A percentile compares a stretch with the other conserved stretches of the same genome.
Conservation (phyloP, 768 basidiomycete genomes). For the Pleurotus tuber-regium region DNA sequence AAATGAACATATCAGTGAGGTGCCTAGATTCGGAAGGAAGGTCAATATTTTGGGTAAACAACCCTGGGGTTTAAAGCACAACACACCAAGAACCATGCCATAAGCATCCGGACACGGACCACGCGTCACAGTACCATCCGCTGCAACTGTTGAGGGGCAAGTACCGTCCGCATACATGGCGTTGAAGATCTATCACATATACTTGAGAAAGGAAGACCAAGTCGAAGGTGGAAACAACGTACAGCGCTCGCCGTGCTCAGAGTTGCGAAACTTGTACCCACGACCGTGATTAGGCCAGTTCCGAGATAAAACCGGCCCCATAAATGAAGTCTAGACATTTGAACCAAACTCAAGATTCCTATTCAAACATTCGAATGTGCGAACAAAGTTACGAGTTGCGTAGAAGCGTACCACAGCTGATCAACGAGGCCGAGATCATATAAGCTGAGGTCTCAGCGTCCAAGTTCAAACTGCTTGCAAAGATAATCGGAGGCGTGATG, state of each 20-base stretch:
- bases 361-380: not conserved
- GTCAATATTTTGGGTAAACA: not conserved
- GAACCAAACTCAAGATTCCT: slow-evolving; percentile 76
- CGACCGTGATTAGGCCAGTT: slow-evolving; percentile 79
- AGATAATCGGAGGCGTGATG: slow-evolving; percentile 83
- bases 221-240: slow-evolving; percentile 17
- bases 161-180: slow-evolving; percentile 79
- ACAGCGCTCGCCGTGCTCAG: slow-evolving; percentile 72
- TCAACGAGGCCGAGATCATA: slow-evolving; percentile 79
- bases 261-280: slow-evolving; percentile 80
- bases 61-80: not conserved
- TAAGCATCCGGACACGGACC: slow-evolving; percentile 77
- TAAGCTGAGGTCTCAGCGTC: slow-evolving; percentile 62
- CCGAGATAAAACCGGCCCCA: slow-evolving; percentile 67
- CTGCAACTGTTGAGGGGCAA: slow-evolving; percentile 55
- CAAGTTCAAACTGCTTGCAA: slow-evolving; percentile 60
- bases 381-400: not conserved
- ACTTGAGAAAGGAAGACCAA: not conserved
- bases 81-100: slow-evolving; percentile 68
- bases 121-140: slow-evolving; percentile 59
- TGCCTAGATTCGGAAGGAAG: slow-evolving; percentile 40
- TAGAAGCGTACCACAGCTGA: slow-evolving; percentile 68
- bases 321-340: slow-evolving; percentile 70
- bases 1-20: slow-evolving; percentile 74
- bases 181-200: slow-evolving; percentile 62